A percentile compares a stretch with the other conserved stretches of the same genome.
These are phyloP conservation scores for Lasiodiplodia theobromae DNA, from an alignment of 2,329 filamentous ascomycete genomes.

Conservation along the genomic window DNA sequence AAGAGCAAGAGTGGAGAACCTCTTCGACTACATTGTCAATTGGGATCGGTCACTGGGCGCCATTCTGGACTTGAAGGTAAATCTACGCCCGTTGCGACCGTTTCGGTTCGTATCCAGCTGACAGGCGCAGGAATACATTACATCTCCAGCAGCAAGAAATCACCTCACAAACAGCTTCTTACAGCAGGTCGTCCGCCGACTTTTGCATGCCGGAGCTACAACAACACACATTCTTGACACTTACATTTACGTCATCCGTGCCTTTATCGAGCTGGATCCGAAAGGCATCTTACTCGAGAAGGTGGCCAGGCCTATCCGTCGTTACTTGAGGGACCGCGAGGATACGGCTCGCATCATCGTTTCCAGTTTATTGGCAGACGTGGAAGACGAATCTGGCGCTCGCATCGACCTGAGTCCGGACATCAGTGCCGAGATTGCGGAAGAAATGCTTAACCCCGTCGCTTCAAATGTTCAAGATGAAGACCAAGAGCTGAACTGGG, in stretches of 20 bases:
- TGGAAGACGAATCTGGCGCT: constrained; percentile 55
- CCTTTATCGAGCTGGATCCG: constrained; percentile 76
- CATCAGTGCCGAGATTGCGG: constrained; percentile 70
- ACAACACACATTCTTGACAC: constrained; percentile 78
- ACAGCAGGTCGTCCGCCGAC: constrained; percentile 66
- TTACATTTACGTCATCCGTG: constrained; percentile 80
- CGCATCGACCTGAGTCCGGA: constrained; percentile 65
- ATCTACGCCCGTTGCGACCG: neutral
- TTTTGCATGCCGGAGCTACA: constrained; percentile 78
- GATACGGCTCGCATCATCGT: constrained; percentile 82
- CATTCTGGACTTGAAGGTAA: constrained; percentile 71
- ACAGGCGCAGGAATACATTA: constrained; percentile 65
- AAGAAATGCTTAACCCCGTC: constrained; percentile 68
- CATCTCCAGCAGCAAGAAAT: constrained; percentile 71
- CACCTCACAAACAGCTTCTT: constrained; percentile 75
- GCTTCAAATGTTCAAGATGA: constrained; percentile 60
- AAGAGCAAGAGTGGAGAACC: constrained; percentile 70
- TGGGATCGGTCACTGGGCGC: constrained; percentile 77
- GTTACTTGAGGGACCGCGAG: constrained; percentile 78
- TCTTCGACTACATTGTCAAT: constrained; percentile 79
- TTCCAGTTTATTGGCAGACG: constrained; percentile 71
- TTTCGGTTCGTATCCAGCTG: neutral
- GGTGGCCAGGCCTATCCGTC: constrained; percentile 74
- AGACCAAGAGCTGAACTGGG: constrained; percentile 78
- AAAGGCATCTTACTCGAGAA: constrained; percentile 79